Percentiles rank a stretch among this genome's conserved stretches.
These are phyloP conservation scores for Ammopiptanthus mongolicus DNA, from an alignment of 306 rosid genomes.

Conservation along the genomic window DNA sequence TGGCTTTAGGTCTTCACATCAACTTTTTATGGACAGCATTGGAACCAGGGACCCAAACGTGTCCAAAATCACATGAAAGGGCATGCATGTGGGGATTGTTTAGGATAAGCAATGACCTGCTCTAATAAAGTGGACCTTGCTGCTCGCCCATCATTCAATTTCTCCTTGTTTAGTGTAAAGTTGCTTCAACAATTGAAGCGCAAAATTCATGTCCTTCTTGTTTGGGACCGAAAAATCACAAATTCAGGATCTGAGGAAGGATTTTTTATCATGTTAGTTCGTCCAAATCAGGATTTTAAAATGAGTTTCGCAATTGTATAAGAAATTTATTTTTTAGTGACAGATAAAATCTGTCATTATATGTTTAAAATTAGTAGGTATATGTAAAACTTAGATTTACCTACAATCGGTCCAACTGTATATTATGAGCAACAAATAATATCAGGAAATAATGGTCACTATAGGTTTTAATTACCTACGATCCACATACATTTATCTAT, in stretches of 20 bases:
- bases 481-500: too few relatives aligned
- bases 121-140: slow-evolving; percentile 16
- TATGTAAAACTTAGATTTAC: too few relatives aligned
- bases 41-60: slow-evolving; percentile 21
- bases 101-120: slow-evolving; percentile 20
- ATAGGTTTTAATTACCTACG: too few relatives aligned
- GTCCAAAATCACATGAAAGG: slow-evolving; percentile 29
- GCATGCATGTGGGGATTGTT: slow-evolving; percentile 36
- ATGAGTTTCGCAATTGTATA: too few relatives aligned
- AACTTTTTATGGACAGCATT: slow-evolving; percentile 17
- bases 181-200: slow-evolving; percentile 22
- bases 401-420: too few relatives aligned
- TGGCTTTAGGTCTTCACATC: neutral
- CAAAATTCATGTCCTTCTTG: neutral
- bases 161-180: slow-evolving; percentile 9
- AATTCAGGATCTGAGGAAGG: slow-evolving; percentile 4
- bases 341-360: too few relatives aligned
- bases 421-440: too few relatives aligned
- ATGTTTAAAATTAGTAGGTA: too few relatives aligned
- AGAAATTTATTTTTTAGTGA: too few relatives aligned
- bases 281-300: too few relatives aligned
- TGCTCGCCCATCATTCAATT: slow-evolving; percentile 18
- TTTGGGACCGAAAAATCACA: slow-evolving; percentile 28
- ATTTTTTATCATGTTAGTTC: neutral
- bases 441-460: too few relatives aligned